Base-by-base conservation (phyloP, 2,329 filamentous ascomycete genomes). In the Curvularia sp. region DNA sequence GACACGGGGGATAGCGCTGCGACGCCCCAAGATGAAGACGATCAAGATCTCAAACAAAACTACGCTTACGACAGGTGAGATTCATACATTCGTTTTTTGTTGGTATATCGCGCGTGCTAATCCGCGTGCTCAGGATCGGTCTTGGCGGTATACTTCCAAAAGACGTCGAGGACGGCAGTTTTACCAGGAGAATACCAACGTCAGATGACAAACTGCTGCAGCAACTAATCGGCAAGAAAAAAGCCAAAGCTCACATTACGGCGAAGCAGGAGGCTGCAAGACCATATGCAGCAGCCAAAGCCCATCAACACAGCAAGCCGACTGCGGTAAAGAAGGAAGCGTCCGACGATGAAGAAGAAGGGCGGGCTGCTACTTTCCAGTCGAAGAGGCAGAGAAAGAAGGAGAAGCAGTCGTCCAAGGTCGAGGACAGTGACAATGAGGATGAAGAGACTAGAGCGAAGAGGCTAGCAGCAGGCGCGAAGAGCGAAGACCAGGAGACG, bases 21-120 rank as follows among this genome's bases (percentile, higher is more conserved):
- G 52, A 80, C 80, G 63, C 73, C 80, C 19, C 73, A 79, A 34
- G 75, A 80, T 55, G 79, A 80, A 18, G 78, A 82, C 55, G 74
- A 78, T 41, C 82, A 86, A 47, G 84, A 87, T 59, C 78, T 84
- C 65, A 82, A 83, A 60, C 78, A 85, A 38, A 85, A 84, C 15
- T 78, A 80, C 36, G 80, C 81, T 3, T 83, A 84, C 21, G 83
- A 86, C 68, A 80, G 80, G 85, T 86, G 75, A 49, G 77, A 70
- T 30, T 15, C 2, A 32, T 13, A 39, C 5, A 3, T 13, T 19
- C 10, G 41, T 49, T 41, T 49, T 41, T 10, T 36, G 18, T 6
- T 18, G 27, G 5, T 3, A 19, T 18, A 19, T 18, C 8, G n/a
- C 21, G 23, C 2, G 1, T 34, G 2, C 55, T 55, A 27, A 58